Percentiles rank a stretch among this genome's conserved stretches.
These are phyloP conservation scores for Davidsoniella eucalypti DNA, from an alignment of 2,329 filamentous ascomycete species.

Conservation along the genomic window DNA sequence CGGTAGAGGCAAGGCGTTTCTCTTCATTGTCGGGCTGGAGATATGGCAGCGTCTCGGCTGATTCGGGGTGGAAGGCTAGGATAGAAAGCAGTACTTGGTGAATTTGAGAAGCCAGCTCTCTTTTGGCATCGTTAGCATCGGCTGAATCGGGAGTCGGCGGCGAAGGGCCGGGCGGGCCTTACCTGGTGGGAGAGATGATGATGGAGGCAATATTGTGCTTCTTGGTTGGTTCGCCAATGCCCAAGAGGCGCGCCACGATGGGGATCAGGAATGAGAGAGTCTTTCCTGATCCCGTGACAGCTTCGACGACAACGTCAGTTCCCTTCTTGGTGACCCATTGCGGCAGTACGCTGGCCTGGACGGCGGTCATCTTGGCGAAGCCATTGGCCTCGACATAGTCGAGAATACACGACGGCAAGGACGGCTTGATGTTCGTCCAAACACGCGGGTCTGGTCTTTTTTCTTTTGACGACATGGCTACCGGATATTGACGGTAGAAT, in stretches of 20 bases:
- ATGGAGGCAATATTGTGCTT: conserved; percentile 83
- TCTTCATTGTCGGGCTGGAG: conserved; percentile 36
- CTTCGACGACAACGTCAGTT: conserved; percentile 72
- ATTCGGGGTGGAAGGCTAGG: conserved; percentile 67
- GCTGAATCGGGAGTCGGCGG: neutral
- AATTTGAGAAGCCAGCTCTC: conserved; percentile 85
- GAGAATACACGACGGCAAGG: conserved; percentile 53
- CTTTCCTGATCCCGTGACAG: conserved; percentile 83
- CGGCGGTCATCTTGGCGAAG: conserved; percentile 76
- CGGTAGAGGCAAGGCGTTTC: conserved; percentile 31
- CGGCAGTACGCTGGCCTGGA: conserved; percentile 83
- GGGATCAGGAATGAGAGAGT: conserved; percentile 76
- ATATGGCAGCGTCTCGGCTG: conserved; percentile 45
- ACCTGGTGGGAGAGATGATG: conserved; percentile 62
- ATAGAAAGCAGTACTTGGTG: conserved; percentile 63
- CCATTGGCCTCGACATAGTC: conserved; percentile 74
- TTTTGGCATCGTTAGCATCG: conserved; percentile 22
- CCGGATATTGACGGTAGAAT: neutral
- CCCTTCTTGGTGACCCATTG: conserved; percentile 71
- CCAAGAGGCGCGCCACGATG: conserved; percentile 64
- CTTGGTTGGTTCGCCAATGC: conserved; percentile 66
- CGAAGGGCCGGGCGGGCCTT: neutral
- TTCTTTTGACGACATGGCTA: conserved; percentile 14
- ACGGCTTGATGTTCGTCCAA: conserved; percentile 25
- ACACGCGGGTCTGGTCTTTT: conserved; percentile 30